Evolutionary conservation across 2,329 filamentous ascomycete genomes (phyloP), one percentile per base, ranked within the genome.

Genomic region (Sclerotinia sclerotiorum): DNA sequence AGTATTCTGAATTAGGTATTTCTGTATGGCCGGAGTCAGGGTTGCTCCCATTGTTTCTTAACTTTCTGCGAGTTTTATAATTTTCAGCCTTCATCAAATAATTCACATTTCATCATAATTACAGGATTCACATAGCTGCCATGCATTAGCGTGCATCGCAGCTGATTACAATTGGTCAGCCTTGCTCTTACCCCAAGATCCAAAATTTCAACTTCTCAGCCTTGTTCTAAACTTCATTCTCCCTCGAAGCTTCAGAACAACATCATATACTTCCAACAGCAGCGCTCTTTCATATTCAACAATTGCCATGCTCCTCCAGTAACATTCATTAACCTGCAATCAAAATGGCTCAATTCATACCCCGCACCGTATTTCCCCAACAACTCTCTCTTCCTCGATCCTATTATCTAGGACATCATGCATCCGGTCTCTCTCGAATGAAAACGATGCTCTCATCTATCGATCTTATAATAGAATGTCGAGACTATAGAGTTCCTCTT

Each of bases 321-420:
- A 75, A 62, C 66, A 70, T 46, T 21, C 49, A 39, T 7, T 19
- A 13, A 46, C 21, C 24, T 32, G 67, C 68, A 68, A 60, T 54
- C 51, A 64, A 15, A 51, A 76, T 76, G 73, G 69, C 74, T 65
- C 67, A 73, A 69, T 97, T 98, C 80, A 79, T 90, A 54, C 92
- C 95, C 35, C 92, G 94, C 74, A 79, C 83, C 72, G 80, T 82
- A 65, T 98, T 96, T 79, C 88, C 90, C 51, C 82, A 88, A 55
- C 90, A 94, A 75, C 76, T 82, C 55, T 90, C 89, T 65, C 89
- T 98, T 70, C 90, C 91, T 51, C 89, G 92, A 72, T 95, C 94
- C 69, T 99, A 98, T 81, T 99, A 92, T 81, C 85, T 98, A 58
- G 95, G 95, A 71, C 95, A 99, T 81, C 95, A 99, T 83, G 87